phyloP scores from a whole-genome alignment of 2,329 filamentous ascomycete species.

The Colletotrichum noveboracense region DNA sequence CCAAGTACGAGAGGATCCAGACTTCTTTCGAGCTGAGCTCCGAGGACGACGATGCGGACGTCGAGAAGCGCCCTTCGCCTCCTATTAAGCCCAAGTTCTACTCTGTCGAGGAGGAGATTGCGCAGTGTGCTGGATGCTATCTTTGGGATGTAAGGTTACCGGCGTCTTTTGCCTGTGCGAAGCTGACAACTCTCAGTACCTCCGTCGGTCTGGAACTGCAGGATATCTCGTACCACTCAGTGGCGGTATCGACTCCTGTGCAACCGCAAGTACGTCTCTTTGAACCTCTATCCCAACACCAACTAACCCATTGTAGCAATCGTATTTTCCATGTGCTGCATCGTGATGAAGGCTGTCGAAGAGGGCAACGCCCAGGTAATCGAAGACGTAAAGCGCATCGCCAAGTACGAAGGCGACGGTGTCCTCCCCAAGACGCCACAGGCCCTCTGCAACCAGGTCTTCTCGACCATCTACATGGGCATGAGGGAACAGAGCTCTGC shows the following conservation, averaged over 20 bases:
- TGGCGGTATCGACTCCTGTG: slow-evolving; percentile 63
- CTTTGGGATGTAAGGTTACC: slow-evolving; percentile 56
- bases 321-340: slow-evolving; percentile 55
- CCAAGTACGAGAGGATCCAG: slow-evolving; percentile 51
- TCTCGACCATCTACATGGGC: slow-evolving; percentile 70
- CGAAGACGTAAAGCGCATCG: slow-evolving; percentile 41
- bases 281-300: neutral
- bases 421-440: slow-evolving; percentile 57
- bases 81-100: slow-evolving; percentile 58
- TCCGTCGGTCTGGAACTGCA: slow-evolving; percentile 33
- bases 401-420: slow-evolving; percentile 26
- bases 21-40: slow-evolving; percentile 37
- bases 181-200: slow-evolving; percentile 7
- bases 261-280: slow-evolving; percentile 39
- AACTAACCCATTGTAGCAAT: slow-evolving; percentile 27
- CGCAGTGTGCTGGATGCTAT: slow-evolving; percentile 68
- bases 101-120: slow-evolving; percentile 70
- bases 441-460: slow-evolving; percentile 54
- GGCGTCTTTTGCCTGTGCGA: neutral
- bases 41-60: slow-evolving; percentile 42
- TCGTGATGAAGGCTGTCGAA: slow-evolving; percentile 58
- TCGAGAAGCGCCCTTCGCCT: slow-evolving; percentile 44
- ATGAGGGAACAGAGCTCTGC: slow-evolving; percentile 69
- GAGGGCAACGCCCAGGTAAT: slow-evolving; percentile 43
- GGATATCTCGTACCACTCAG: slow-evolving; percentile 63